Evolutionary conservation across 148 eudicot genomes (phyloP).

Genomic region (Dysphania ambrosioides): DNA sequence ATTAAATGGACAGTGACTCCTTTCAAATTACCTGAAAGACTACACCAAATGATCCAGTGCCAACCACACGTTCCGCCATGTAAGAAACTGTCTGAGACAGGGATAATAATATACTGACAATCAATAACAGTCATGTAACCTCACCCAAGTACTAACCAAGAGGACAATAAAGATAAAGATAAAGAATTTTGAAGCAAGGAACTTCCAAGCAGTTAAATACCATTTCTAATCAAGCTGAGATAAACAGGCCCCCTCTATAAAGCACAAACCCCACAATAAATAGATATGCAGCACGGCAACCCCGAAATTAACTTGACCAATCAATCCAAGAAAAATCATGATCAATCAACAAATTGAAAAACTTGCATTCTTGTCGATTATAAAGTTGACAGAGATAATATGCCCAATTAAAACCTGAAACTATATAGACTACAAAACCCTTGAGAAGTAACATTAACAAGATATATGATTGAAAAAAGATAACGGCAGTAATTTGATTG

Average conservation of each 20-base stretch:
- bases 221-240: background rate
- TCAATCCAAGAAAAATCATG: background rate
- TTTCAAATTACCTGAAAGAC: slow-evolving; percentile 71
- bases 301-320: background rate
- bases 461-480: background rate
- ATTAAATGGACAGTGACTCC: background rate
- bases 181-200: background rate
- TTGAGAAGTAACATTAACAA: background rate
- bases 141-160: background rate
- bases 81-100: slow-evolving; percentile 70
- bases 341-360: background rate
- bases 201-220: background rate
- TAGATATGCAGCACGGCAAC: background rate
- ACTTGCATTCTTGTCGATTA: background rate
- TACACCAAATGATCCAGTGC: slow-evolving; percentile 95
- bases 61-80: slow-evolving; percentile 95
- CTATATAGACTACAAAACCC: no score
- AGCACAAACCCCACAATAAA: background rate
- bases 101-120: slow-evolving; percentile 11
- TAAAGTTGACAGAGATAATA: background rate
- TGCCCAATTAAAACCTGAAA: background rate
- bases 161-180: background rate
- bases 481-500: background rate
- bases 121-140: slow-evolving; percentile 3
- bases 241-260: background rate